Evolutionary conservation across 2,329 filamentous ascomycete genomes (phyloP).

Genomic region (Zalaria obscura): DNA sequence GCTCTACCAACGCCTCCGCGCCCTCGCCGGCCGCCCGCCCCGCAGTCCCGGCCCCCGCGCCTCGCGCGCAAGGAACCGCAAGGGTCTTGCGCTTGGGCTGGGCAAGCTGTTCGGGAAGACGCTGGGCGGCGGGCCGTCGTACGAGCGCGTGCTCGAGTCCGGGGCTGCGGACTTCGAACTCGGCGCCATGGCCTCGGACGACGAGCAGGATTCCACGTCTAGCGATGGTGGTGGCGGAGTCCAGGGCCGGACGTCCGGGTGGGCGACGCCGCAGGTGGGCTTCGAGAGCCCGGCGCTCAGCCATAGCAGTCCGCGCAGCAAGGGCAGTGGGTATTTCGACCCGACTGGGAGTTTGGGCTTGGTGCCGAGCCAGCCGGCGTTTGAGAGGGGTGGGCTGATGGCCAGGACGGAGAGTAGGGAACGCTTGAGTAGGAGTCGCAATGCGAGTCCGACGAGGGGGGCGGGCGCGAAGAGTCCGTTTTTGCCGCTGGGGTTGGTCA

Average conservation of each 20-base stretch:
- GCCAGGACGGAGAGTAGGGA: constrained; percentile 79
- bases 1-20: constrained; percentile 42
- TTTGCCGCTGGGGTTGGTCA: constrained; percentile 10
- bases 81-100: constrained; percentile 11
- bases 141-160: constrained; percentile 78
- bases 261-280: constrained; percentile 51
- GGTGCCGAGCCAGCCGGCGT: constrained; percentile 19
- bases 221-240: constrained; percentile 16
- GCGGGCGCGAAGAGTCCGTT: constrained; percentile 16
- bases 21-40: constrained; percentile 31
- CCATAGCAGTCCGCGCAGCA: constrained; percentile 1
- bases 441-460: constrained; percentile 34
- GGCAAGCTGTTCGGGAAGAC: constrained; percentile 52
- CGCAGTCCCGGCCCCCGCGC: constrained; percentile 31
- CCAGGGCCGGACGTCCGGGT: constrained; percentile 48
- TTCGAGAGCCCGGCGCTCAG: constrained; percentile 4
- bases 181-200: constrained; percentile 35
- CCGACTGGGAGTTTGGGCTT: constrained; percentile 1
- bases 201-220: constrained; percentile 3
- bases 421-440: constrained; percentile 41
- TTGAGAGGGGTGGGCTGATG: constrained; percentile 57
- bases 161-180: constrained; percentile 67
- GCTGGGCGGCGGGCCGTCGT: constrained; percentile 34
- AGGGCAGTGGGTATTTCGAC: constrained; percentile 34
- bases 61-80: constrained; percentile 20